Conservation (phyloP, 495 filamentous ascomycete genomes). For the Halenospora varia region DNA sequence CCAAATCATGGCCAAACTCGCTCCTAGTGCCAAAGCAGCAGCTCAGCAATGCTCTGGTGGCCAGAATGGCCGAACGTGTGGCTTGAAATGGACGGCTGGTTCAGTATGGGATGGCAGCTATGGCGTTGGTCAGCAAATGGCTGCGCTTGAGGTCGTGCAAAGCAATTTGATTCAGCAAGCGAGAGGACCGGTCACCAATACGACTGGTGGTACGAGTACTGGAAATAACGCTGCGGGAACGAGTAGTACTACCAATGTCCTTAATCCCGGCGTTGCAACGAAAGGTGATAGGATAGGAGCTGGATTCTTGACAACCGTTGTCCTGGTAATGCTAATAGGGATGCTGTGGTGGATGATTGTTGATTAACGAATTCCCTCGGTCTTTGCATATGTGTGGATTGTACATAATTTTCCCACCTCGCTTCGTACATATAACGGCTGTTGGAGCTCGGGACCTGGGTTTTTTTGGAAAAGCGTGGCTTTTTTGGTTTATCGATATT, state of each 20-base stretch:
- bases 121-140: conserved; percentile 70
- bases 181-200: conserved; percentile 53
- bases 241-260: not conserved
- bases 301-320: conserved; percentile 57
- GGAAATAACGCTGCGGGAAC: conserved; percentile 64
- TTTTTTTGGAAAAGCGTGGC: too few relatives aligned
- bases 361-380: too few relatives aligned
- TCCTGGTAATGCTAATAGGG: conserved; percentile 49
- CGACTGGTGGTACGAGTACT: conserved; percentile 68
- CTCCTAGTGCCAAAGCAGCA: conserved; percentile 60
- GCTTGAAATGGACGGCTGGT: conserved; percentile 57
- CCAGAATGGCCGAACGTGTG: conserved; percentile 60
- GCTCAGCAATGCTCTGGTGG: conserved; percentile 62
- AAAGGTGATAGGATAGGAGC: conserved; percentile 58
- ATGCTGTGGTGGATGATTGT: conserved; percentile 28
- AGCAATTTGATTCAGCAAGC: conserved; percentile 49
- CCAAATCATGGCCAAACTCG: conserved; percentile 58
- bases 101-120: conserved; percentile 51
- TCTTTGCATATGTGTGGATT: too few relatives aligned
- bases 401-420: too few relatives aligned
- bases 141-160: conserved; percentile 62
- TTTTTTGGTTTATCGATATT: too few relatives aligned
- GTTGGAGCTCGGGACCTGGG: too few relatives aligned
- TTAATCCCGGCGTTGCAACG: conserved; percentile 21
- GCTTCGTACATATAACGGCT: too few relatives aligned